phyloP scores from a whole-genome alignment of 306 rosid genomes.

The Vachellia pachyceras region DNA sequence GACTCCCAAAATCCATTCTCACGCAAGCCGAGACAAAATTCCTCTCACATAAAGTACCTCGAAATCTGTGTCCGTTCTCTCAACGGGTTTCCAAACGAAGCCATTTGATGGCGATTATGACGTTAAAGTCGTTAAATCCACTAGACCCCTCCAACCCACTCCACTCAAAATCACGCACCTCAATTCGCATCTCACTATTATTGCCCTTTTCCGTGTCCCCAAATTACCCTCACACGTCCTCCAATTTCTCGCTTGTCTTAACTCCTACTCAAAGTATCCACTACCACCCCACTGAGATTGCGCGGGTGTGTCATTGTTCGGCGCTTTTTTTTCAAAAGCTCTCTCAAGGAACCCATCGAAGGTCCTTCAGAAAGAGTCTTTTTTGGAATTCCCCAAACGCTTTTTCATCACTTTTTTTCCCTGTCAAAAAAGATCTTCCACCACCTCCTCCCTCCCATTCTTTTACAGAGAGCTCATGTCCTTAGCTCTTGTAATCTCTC shows the following conservation, averaged over 20 bases:
- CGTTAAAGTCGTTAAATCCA: neutral
- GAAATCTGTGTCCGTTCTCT: no score
- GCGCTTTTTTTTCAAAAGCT: neutral
- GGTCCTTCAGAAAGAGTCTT: conserved; percentile 37
- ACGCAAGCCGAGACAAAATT: no score
- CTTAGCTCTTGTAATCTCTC: conserved; percentile 10
- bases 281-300: conserved; percentile 16
- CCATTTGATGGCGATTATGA: neutral
- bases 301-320: neutral
- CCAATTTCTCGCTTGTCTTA: conserved; percentile 14
- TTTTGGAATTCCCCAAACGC: neutral
- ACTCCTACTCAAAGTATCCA: neutral
- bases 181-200: neutral
- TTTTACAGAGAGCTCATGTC: neutral
- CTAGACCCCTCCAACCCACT: neutral
- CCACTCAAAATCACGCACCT: neutral
- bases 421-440: neutral
- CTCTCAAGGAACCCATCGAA: neutral
- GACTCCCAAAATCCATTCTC: no score
- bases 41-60: no score
- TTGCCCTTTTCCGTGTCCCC: neutral
- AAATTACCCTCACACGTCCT: conserved; percentile 47
- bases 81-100: no score
- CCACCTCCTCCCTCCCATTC: neutral
- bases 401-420: neutral